Conservation (phyloP, 1,284 basidiomycete species). For the Papiliotrema nemorosa region DNA sequence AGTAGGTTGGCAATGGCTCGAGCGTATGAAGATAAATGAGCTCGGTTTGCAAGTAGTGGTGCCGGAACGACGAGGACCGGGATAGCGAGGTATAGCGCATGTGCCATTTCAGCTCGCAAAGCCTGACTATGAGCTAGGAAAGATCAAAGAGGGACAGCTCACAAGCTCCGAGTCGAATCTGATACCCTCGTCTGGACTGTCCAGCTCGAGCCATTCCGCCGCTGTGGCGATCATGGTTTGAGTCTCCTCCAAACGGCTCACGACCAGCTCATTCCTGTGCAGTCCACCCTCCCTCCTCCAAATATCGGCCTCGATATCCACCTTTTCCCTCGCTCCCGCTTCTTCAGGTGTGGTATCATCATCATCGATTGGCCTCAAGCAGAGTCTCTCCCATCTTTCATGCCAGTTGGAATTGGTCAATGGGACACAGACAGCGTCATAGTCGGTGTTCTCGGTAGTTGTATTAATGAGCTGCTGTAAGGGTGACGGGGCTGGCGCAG, state of each 20-base stretch:
- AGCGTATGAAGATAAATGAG: conserved; percentile 84
- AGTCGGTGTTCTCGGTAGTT: conserved; percentile 48
- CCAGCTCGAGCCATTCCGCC: conserved; percentile 93
- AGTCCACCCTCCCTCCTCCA: conserved; percentile 85
- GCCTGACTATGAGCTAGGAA: conserved; percentile 57
- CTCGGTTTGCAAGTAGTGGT: conserved; percentile 67
- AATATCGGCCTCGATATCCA: conserved; percentile 72
- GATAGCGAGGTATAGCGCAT: conserved; percentile 87
- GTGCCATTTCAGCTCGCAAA: conserved; percentile 86
- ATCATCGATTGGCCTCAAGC: conserved; percentile 57
- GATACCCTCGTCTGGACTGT: conserved; percentile 88
- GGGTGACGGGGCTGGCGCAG: conserved; percentile 36
- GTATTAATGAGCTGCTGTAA: conserved; percentile 33
- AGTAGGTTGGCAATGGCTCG: conserved; percentile 79
- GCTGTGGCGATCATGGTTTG: conserved; percentile 71
- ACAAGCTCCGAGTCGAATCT: conserved; percentile 94
- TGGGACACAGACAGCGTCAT: conserved; percentile 67
- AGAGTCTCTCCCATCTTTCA: conserved; percentile 83
- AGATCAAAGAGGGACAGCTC: conserved; percentile 49
- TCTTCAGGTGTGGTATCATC: conserved; percentile 41
- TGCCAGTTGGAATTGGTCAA: conserved; percentile 84
- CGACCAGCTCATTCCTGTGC: conserved; percentile 77
- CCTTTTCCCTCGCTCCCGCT: conserved; percentile 51
- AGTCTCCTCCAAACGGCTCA: conserved; percentile 82
- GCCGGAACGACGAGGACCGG: conserved; percentile 83